A percentile compares a stretch with the other conserved stretches of the same genome.
phyloP scores from a whole-genome alignment of 352 stramenopile species.

The Pythium vanterpoolii region DNA sequence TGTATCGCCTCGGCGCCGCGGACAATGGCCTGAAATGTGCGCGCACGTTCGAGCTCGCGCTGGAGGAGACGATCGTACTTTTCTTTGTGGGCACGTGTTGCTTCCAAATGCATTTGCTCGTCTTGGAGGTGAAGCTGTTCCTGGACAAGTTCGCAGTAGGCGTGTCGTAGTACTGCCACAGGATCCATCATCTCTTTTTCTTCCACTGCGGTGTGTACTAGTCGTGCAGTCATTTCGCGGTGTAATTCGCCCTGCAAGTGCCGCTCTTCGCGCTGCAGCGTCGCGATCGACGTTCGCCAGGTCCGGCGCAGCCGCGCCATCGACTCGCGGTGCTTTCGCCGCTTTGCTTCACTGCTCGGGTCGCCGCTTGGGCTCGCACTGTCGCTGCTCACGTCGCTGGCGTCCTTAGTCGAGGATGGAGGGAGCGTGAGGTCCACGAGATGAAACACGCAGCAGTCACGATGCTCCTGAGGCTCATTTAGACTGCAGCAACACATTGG shows the following conservation, averaged over 20 bases:
- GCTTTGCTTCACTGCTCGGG: not conserved
- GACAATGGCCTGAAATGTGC: not conserved
- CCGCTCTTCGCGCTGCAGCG: slow-evolving; percentile 10
- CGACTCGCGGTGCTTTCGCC: slow-evolving; percentile 12
- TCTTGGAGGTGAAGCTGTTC: not conserved
- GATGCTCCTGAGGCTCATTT: too few species aligned
- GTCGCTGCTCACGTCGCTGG: not conserved
- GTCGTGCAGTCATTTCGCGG: not conserved
- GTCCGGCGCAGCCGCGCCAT: slow-evolving; percentile 6
- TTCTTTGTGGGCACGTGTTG: not conserved
- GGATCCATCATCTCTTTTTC: not conserved
- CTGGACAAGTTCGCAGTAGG: not conserved
- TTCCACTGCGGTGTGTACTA: too few species aligned
- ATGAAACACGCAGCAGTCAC: too few species aligned
- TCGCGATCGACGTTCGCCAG: not conserved
- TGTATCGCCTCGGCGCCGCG: too few species aligned
- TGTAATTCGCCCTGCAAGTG: not conserved
- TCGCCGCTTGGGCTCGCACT: not conserved
- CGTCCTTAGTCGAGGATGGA: too few species aligned
- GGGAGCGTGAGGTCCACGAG: too few species aligned
- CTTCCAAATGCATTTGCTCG: not conserved
- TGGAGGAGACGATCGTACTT: slow-evolving; percentile 12
- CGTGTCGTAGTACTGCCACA: not conserved
- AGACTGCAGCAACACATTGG: too few species aligned
- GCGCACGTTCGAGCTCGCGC: not conserved